Evolutionary conservation across 2,329 filamentous ascomycete species (phyloP), one percentile per base, ranked within the genome.

Genomic region (Elsinoe perseae): DNA sequence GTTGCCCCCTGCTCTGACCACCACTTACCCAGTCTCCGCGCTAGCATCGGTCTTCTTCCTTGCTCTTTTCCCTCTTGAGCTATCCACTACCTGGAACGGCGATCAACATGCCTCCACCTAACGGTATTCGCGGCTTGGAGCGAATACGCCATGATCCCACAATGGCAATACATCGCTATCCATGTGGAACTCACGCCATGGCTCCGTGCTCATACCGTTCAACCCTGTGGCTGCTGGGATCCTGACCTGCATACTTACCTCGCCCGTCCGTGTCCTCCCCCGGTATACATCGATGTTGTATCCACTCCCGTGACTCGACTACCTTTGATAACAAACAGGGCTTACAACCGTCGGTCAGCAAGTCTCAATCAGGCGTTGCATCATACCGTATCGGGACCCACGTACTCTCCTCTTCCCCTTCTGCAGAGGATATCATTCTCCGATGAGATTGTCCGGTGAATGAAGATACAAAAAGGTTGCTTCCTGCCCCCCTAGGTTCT

Each of bases 71-170:
- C 48, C 18, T 28, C 28, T 38, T 36, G 16, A 38, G 48, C 32
- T 21, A 23, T 30, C 48, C 48, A 52, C 48, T 52, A 36, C 48
- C 48, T 52, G 48, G 48, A 36, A 36, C 20, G 48, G 48, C 48
- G 48, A 52, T 52, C 48, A 52, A 52, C 30, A 52, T 52, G 48
- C n/a, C 48, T 38, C 9, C 30, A 7, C 30, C 25, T 30, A 32
- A 32, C 44, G 44, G 44, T 27, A 34, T 27, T 25, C 12, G 44
- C 25, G 44, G 44, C 44, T 34, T 50, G 44, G 28, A 52, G 48
- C 30, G 38, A 25, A 36, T 30, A 34, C 12, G 25, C 18, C 44
- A n/a, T 50, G 20, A 30, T 32, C 9, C 27, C 28, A 18, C 25
- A n/a, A n/a, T n/a, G n/a, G n/a, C n/a, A n/a, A n/a, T n/a, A 16